A percentile compares a stretch with the other conserved stretches of the same genome.
Evolutionary conservation across 73 alveolate genomes (phyloP).

Genomic region (Tetrahymena borealis): DNA sequence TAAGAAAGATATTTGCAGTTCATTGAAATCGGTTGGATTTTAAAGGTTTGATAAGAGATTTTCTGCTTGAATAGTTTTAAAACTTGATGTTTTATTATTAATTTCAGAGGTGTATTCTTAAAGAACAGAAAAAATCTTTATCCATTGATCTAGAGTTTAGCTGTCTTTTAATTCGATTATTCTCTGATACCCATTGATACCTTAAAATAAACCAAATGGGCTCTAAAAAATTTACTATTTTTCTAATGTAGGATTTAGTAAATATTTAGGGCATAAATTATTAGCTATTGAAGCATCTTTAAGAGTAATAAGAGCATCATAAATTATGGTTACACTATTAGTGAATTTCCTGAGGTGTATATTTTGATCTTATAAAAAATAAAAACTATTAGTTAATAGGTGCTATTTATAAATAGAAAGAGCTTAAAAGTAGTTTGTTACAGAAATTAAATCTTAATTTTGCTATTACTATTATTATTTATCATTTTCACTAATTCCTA

Average conservation of each 20-base stretch:
- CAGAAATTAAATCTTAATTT: not conserved
- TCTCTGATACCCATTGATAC: not conserved
- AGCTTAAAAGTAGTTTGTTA: not conserved
- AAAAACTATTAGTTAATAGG: not conserved
- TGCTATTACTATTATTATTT: not conserved
- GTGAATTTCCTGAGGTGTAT: not conserved
- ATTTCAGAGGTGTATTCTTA: not conserved
- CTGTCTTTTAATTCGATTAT: not conserved
- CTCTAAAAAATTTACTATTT: not conserved
- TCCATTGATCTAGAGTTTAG: not conserved
- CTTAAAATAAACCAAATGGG: not conserved
- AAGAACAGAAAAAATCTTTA: not conserved
- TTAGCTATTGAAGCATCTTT: not conserved
- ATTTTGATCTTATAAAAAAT: not conserved
- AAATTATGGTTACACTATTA: not conserved
- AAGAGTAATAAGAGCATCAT: not conserved
- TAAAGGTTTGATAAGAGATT: not conserved
- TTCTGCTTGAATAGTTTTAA: not conserved
- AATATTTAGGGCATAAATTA: not conserved
- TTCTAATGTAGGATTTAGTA: not conserved
- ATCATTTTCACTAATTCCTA: not conserved
- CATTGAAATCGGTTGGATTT: not conserved
- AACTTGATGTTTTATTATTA: not conserved
- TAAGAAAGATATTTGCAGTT: not conserved
- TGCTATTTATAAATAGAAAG: not conserved